These are phyloP conservation scores for Nothophytophthora sp. DNA, from an alignment of 352 stramenopile genomes.

Conservation along the genomic window DNA sequence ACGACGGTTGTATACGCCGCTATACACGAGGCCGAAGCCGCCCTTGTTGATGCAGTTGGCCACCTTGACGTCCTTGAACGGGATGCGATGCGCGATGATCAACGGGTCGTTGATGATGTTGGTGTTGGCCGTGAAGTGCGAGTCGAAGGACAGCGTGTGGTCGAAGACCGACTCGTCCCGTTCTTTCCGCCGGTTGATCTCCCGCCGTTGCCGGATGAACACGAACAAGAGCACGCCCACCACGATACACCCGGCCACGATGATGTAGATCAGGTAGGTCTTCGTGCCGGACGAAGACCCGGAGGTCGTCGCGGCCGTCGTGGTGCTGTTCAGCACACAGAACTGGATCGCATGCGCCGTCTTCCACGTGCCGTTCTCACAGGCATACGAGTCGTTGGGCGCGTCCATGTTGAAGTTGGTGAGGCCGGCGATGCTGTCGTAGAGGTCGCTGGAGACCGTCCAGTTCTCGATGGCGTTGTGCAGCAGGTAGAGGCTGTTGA, in stretches of 20 bases:
- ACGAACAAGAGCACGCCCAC: slow-evolving; percentile 54
- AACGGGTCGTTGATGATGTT: slow-evolving; percentile 62
- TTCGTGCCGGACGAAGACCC: slow-evolving; percentile 33
- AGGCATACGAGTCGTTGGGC: slow-evolving; percentile 29
- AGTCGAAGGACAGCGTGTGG: slow-evolving; percentile 62
- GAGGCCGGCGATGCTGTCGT: slow-evolving; percentile 38
- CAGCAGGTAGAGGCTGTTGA: slow-evolving; percentile 45
- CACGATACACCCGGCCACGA: slow-evolving; percentile 39
- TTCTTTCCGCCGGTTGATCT: slow-evolving; percentile 36
- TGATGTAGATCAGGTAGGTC: slow-evolving; percentile 44
- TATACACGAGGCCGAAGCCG: slow-evolving; percentile 66
- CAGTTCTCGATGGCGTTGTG: slow-evolving; percentile 50
- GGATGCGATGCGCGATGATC: slow-evolving; percentile 64
- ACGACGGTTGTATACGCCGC: slow-evolving; percentile 56
- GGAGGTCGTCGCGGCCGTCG: slow-evolving; percentile 15
- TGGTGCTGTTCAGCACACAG: slow-evolving; percentile 32
- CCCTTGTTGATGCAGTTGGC: slow-evolving; percentile 65
- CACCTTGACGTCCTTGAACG: slow-evolving; percentile 60
- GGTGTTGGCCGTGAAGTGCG: slow-evolving; percentile 49
- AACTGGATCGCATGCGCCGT: slow-evolving; percentile 36
- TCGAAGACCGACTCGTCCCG: slow-evolving; percentile 45
- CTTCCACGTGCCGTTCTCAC: slow-evolving; percentile 39
- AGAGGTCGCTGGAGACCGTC: slow-evolving; percentile 41
- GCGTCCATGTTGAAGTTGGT: slow-evolving; percentile 46
- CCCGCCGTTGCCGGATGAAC: slow-evolving; percentile 40